Conservation (phyloP, 1,139 yeast genomes). For the Suhomyces ambrosiae region DNA sequence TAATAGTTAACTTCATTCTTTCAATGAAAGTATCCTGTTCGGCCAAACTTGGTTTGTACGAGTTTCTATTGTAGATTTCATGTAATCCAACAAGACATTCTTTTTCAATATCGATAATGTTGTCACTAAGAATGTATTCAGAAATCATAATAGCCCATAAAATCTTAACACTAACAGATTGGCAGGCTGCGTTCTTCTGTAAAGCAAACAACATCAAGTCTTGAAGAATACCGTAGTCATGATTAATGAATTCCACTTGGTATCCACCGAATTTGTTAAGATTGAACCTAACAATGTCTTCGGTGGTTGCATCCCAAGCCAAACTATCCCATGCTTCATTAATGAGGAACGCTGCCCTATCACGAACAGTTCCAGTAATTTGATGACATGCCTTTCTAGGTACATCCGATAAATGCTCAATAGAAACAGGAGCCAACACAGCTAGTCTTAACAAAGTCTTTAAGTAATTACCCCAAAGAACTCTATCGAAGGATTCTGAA, state of each 20-base stretch:
- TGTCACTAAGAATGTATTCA: constrained; percentile 64
- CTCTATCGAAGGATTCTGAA: constrained; percentile 53
- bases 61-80: constrained; percentile 60
- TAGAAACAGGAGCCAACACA: constrained; percentile 57
- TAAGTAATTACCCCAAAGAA: constrained; percentile 67
- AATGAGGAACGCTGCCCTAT: constrained; percentile 57
- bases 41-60: constrained; percentile 55
- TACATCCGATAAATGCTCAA: constrained; percentile 67
- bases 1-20: constrained; percentile 52
- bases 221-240: constrained; percentile 60
- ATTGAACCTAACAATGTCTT: constrained; percentile 63
- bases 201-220: constrained; percentile 70
- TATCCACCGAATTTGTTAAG: constrained; percentile 67
- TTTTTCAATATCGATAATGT: constrained; percentile 60
- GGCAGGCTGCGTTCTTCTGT: constrained; percentile 66
- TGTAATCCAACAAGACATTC: constrained; percentile 66
- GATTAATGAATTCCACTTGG: constrained; percentile 67
- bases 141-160: constrained; percentile 73
- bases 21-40: constrained; percentile 60
- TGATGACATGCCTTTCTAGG: constrained; percentile 72
- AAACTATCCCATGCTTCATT: constrained; percentile 72
- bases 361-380: constrained; percentile 66
- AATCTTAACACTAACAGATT: constrained; percentile 64
- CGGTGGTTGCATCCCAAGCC: constrained; percentile 67
- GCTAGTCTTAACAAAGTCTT: constrained; percentile 57